phyloP scores from a whole-genome alignment of 1,139 yeast genomes.

The Candida tropicalis region DNA sequence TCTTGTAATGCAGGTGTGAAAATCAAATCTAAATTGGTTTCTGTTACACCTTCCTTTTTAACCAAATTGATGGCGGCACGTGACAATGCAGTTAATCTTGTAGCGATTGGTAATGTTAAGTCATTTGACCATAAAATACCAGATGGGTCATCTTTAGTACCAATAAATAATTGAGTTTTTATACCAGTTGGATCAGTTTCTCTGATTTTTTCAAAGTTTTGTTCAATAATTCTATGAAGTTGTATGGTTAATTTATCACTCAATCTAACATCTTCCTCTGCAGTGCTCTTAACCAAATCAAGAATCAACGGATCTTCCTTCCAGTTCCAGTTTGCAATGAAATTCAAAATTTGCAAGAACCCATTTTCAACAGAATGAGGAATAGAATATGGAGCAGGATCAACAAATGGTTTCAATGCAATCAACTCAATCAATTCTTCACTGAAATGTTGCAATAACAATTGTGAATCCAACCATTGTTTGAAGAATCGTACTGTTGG shows the following conservation, averaged over 20 bases:
- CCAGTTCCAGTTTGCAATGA: constrained; percentile 92
- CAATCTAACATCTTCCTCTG: constrained; percentile 32
- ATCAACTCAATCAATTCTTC: constrained; percentile 83
- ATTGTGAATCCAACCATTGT: constrained; percentile 78
- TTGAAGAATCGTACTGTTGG: constrained; percentile 84
- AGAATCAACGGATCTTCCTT: constrained; percentile 79
- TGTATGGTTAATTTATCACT: constrained; percentile 68
- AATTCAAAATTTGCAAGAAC: constrained; percentile 71
- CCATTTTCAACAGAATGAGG: constrained; percentile 85
- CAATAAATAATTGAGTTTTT: constrained; percentile 79
- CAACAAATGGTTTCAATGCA: constrained; percentile 83
- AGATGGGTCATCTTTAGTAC: constrained; percentile 76
- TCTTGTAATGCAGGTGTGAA: constrained; percentile 84
- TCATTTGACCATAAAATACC: constrained; percentile 83
- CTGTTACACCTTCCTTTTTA: constrained; percentile 44
- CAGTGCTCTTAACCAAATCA: constrained; percentile 63
- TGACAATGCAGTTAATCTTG: constrained; percentile 85
- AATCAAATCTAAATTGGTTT: constrained; percentile 53
- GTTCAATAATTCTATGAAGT: constrained; percentile 62
- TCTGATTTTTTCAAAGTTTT: constrained; percentile 67
- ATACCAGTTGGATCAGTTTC: constrained; percentile 79
- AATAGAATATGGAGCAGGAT: constrained; percentile 76
- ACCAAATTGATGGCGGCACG: constrained; percentile 68
- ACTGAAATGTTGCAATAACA: constrained; percentile 65
- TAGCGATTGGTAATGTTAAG: constrained; percentile 74